phyloP scores from a whole-genome alignment of 306 rosid species.

The Vicia villosa region DNA sequence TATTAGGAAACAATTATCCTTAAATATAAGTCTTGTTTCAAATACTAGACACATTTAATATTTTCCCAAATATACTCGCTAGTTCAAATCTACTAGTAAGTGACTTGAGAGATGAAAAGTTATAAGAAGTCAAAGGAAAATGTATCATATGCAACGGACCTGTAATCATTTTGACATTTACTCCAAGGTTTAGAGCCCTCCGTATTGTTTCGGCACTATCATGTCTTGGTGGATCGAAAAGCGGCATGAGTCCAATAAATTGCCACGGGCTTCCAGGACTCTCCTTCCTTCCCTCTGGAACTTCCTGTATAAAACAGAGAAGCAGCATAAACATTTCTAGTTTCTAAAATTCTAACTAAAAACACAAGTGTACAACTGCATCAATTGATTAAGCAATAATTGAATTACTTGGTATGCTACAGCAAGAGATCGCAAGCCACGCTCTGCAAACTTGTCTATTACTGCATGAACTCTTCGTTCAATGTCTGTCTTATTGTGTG shows the following conservation, averaged over 20 bases:
- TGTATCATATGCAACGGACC: constrained; percentile 48
- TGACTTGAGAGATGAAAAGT: not conserved
- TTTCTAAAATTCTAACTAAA: constrained; percentile 19
- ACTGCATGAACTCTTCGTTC: constrained; percentile 91
- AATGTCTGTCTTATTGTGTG: constrained; percentile 84
- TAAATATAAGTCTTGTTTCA: not conserved
- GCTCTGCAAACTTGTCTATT: constrained; percentile 93
- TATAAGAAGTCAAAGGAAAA: constrained; percentile 22
- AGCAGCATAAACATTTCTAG: constrained; percentile 9
- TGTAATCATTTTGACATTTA: constrained; percentile 98
- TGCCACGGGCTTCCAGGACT: constrained; percentile 98
- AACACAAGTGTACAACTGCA: not conserved
- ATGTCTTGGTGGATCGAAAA: constrained; percentile 98
- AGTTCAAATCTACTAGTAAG: not conserved
- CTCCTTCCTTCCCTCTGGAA: constrained; percentile 90
- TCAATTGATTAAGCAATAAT: constrained; percentile 28
- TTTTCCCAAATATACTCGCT: not conserved
- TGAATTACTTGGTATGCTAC: constrained; percentile 87
- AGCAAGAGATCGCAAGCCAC: constrained; percentile 96
- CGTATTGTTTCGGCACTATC: constrained; percentile 98
- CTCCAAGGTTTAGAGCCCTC: constrained; percentile 97
- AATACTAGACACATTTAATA: not conserved
- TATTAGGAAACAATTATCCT: not conserved
- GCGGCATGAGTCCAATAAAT: constrained; percentile 91
- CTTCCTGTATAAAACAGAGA: constrained; percentile 66